Evolutionary conservation across 2,329 filamentous ascomycete genomes (phyloP).

Genomic region (Cucurbitaria berberidis): DNA sequence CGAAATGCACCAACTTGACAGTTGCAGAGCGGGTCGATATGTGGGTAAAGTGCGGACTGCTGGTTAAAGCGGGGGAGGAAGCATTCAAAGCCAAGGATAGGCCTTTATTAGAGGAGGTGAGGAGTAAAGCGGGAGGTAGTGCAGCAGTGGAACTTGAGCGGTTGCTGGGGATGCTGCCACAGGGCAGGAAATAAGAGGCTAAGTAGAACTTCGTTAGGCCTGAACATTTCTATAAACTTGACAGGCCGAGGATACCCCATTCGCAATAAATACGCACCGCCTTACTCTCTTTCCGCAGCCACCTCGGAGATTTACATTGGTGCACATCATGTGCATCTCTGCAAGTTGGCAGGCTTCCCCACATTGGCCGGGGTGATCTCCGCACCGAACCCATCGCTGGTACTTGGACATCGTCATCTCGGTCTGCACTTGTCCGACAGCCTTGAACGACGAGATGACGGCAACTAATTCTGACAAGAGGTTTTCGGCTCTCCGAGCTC

Average conservation of each 20-base stretch:
- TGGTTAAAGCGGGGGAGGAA: slow-evolving; percentile 88
- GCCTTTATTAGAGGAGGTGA: slow-evolving; percentile 73
- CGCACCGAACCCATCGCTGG: neutral
- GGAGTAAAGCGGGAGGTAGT: slow-evolving; percentile 73
- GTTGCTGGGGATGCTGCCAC: slow-evolving; percentile 63
- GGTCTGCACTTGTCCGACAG: slow-evolving; percentile 9
- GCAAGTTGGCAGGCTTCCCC: slow-evolving; percentile 10
- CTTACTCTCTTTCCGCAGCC: neutral
- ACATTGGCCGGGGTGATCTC: slow-evolving; percentile 8
- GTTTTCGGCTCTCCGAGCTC: neutral
- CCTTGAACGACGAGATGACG: neutral
- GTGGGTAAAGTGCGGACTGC: slow-evolving; percentile 95
- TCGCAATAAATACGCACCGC: neutral
- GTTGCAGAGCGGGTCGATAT: slow-evolving; percentile 78
- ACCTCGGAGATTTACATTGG: neutral
- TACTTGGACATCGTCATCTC: slow-evolving; percentile 13
- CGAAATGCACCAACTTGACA: slow-evolving; percentile 79
- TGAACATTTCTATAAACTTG: neutral
- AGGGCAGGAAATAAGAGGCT: neutral
- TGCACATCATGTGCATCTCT: neutral
- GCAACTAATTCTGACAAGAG: neutral
- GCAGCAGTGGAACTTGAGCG: slow-evolving; percentile 82
- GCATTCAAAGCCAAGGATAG: slow-evolving; percentile 81
- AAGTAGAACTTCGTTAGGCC: neutral
- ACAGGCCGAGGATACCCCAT: neutral